Base-by-base conservation (phyloP, 179 eudicot genomes). In the Spergularia azorica region DNA sequence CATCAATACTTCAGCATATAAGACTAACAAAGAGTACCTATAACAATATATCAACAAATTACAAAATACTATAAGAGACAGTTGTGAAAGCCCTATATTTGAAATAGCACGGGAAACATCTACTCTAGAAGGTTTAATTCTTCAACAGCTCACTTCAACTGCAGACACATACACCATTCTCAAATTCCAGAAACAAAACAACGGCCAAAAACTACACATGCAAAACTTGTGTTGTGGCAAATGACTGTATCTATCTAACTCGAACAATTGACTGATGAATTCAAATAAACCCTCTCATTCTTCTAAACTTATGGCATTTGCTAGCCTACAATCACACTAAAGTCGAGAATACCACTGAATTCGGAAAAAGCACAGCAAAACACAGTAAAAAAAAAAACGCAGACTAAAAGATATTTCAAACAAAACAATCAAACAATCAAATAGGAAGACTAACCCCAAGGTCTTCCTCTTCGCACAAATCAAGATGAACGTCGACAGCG, bases 391-490 rank as follows among this genome's bases (percentile, higher is more conserved):
- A 43, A 43, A 73, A 66, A 59, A 5, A 66, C 18, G 26, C 4
- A n/a, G 18, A 63, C 21, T 15, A 57, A 72, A 10, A 59, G n/a
- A 6, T 21, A 61, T 38, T 26, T 26, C 32, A 26, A 26, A 26
- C 32, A 26, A 36, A 58, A 18, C 11, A 66, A 72, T 21, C 13
- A 71, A 9, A 57, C 18, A 46, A 48, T 5, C 36, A 41, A 18
- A 13, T 43, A 8, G 39, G 11, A 48, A 32, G 38, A 82, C 90
- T 86, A 41, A 95, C 98, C 98, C 95, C 98, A 17, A 95, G 92
- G 67, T 95, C 98, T 11, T 95, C 97, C 16, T 87, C 96, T 82
- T 95, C 98, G 43, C 97, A 95, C 80, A 93, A 87, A 88, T 95
- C 97, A 21, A 92, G 84, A 73, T 91, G 97, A 20, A 92, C 89